Evolutionary conservation across 306 rosid species (phyloP).

Genomic region (Rosa lucieae): DNA sequence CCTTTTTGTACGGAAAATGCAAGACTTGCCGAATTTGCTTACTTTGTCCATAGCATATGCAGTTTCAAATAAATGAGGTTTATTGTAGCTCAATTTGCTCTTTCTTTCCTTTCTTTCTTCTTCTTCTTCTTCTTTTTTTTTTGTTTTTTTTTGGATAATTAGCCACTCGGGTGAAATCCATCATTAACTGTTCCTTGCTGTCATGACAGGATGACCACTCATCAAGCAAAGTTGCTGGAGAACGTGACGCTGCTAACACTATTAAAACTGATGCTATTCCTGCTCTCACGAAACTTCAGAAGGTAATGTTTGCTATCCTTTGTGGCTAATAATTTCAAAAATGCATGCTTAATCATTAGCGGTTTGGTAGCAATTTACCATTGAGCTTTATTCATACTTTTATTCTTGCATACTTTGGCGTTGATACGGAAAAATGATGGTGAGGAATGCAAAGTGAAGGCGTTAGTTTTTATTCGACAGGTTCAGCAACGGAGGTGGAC

Average conservation of each 20-base stretch:
- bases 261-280: constrained; percentile 69
- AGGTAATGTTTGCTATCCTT: constrained; percentile 35
- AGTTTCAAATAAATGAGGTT: neutral
- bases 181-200: constrained; percentile 2
- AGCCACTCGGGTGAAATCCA: neutral
- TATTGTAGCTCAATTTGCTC: neutral
- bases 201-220: constrained; percentile 65
- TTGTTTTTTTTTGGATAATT: neutral
- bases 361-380: neutral
- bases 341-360: neutral
- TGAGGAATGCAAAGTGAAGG: no score
- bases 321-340: constrained; percentile 17
- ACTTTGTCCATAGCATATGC: neutral
- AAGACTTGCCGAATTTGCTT: neutral
- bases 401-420: constrained; percentile 10
- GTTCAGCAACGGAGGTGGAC: no score
- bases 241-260: constrained; percentile 48
- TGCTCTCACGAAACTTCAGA: constrained; percentile 57
- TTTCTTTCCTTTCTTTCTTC: neutral
- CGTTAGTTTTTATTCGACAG: no score
- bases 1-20: neutral
- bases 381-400: neutral
- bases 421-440: constrained; percentile 7
- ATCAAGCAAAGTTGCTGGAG: constrained; percentile 45
- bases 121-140: no score